Conservation (phyloP, 2,329 filamentous ascomycete species). For the Metarhizium brunneum region DNA sequence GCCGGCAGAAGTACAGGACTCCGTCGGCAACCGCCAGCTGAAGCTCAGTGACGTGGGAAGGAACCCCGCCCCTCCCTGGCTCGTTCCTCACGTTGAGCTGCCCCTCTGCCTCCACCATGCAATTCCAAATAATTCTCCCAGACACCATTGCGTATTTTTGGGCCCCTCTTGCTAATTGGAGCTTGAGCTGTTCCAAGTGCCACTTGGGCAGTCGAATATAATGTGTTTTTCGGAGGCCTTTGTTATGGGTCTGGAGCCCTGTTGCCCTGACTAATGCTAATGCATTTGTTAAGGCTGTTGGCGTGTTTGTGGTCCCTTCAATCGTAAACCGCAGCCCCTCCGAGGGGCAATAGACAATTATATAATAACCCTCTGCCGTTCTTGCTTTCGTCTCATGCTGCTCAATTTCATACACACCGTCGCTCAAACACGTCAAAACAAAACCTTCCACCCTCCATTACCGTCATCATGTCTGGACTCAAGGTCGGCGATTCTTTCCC, state of each 20-base stretch:
- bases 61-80: neutral
- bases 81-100: neutral
- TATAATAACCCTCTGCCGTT: neutral
- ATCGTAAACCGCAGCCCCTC: neutral
- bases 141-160: neutral
- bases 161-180: neutral
- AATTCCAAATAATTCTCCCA: neutral
- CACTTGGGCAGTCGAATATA: neutral
- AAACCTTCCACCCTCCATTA: neutral
- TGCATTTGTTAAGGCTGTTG: neutral
- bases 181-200: neutral
- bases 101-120: neutral
- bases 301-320: neutral
- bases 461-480: conserved; percentile 47
- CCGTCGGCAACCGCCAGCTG: neutral
- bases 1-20: neutral
- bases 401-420: neutral
- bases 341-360: neutral
- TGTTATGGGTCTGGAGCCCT: neutral
- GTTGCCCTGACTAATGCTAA: neutral
- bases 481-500: conserved; percentile 80
- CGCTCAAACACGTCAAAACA: neutral
- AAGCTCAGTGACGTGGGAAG: neutral
- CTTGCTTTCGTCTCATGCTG: neutral
- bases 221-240: too few species aligned